Conservation (phyloP, 208 protist genomes). For the Trypanosoma avium region DNA sequence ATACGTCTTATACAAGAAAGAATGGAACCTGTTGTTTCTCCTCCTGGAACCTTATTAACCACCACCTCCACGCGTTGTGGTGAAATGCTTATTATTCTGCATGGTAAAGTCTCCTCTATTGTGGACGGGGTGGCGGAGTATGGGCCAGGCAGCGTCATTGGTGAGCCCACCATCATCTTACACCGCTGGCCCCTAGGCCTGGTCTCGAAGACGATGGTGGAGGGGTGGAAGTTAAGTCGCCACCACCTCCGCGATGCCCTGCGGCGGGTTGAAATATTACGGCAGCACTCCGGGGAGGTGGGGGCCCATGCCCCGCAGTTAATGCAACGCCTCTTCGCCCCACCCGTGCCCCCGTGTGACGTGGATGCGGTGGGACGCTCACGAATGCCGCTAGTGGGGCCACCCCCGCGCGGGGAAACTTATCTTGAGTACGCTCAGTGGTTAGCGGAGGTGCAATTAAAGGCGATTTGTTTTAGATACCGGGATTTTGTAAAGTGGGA, state of each 20-base stretch:
- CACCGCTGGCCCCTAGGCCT: slow-evolving; percentile 85
- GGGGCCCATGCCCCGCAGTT: slow-evolving; percentile 48
- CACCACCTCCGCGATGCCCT: slow-evolving; percentile 65
- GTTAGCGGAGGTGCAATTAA: slow-evolving; percentile 67
- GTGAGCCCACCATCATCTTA: slow-evolving; percentile 71
- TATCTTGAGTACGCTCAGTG: slow-evolving; percentile 62
- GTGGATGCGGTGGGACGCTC: slow-evolving; percentile 66
- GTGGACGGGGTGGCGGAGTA: slow-evolving; percentile 67
- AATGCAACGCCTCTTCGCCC: slow-evolving; percentile 70
- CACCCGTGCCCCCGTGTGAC: slow-evolving; percentile 60
- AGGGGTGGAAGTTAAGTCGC: slow-evolving; percentile 77
- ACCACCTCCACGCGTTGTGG: slow-evolving; percentile 68
- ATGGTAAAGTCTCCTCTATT: slow-evolving; percentile 59
- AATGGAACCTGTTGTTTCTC: slow-evolving; percentile 79
- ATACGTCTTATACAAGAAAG: slow-evolving; percentile 84
- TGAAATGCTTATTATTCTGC: slow-evolving; percentile 76
- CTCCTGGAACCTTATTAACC: slow-evolving; percentile 65
- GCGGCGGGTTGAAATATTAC: slow-evolving; percentile 59
- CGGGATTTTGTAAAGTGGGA: slow-evolving; percentile 77
- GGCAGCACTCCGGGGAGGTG: slow-evolving; percentile 66
- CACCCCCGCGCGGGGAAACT: slow-evolving; percentile 45
- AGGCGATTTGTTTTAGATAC: slow-evolving; percentile 66
- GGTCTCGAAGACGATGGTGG: slow-evolving; percentile 78
- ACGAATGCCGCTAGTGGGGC: slow-evolving; percentile 65
- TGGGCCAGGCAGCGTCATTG: slow-evolving; percentile 72